A percentile compares a stretch with the other conserved stretches of the same genome.
Evolutionary conservation across 1,284 basidiomycete species (phyloP).

Genomic region (Exobasidium cylindrosporum): DNA sequence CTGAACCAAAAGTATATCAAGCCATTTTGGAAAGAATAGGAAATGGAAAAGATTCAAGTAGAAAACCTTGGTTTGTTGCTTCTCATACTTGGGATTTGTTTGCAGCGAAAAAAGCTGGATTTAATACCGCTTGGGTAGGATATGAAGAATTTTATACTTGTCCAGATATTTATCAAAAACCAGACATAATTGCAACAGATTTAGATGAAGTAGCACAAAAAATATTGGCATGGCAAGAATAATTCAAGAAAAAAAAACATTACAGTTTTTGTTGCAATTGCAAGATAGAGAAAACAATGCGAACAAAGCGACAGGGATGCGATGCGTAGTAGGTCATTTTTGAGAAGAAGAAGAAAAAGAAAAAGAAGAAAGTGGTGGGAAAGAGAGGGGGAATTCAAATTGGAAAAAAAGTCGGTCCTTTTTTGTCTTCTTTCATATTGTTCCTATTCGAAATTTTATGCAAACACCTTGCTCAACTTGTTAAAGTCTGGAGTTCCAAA

Average conservation of each 20-base stretch:
- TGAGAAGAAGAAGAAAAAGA: no score
- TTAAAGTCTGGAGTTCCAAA: constrained; percentile 41
- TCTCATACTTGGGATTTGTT: constrained; percentile 39
- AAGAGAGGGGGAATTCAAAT: background rate
- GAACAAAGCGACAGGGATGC: no score
- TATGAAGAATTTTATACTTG: constrained; percentile 41
- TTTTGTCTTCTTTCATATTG: no score
- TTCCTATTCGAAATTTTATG: no score
- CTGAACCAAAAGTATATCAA: constrained; percentile 37
- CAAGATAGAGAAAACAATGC: background rate
- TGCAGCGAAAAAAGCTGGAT: constrained; percentile 25
- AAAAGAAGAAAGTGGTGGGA: background rate
- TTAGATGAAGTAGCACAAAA: constrained; percentile 32
- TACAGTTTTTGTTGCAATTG: no score
- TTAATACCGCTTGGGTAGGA: constrained; percentile 42
- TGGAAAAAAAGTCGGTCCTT: background rate
- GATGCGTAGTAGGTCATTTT: no score
- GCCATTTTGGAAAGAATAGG: constrained; percentile 20
- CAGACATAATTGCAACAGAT: constrained; percentile 35
- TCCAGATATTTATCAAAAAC: constrained; percentile 32
- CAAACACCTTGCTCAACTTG: constrained; percentile 20
- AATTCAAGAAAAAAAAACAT: background rate
- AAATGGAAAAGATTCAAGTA: background rate
- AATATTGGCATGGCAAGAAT: constrained; percentile 36
- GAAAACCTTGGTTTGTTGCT: constrained; percentile 41